Percentiles rank a stretch among this genome's conserved stretches.
These are phyloP conservation scores for Sporothrix brunneoviolacea DNA, from an alignment of 2,329 filamentous ascomycete species.

Conservation along the genomic window DNA sequence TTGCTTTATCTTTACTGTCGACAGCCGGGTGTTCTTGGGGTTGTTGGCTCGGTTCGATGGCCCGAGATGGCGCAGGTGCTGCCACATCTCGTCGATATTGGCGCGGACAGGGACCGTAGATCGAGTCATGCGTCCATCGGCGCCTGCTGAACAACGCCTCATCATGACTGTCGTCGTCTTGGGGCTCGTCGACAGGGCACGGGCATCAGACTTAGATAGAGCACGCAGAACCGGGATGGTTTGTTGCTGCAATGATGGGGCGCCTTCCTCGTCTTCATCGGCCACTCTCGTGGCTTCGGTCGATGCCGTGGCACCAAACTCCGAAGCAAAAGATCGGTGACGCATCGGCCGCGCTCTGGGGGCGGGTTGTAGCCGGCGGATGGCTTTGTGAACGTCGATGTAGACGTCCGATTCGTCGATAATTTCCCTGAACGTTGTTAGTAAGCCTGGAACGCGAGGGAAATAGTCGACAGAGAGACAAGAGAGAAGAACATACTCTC, in stretches of 20 bases:
- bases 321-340: conserved; percentile 26
- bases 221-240: conserved; percentile 30
- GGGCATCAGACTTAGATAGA: conserved; percentile 25
- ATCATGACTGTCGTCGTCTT: conserved; percentile 53
- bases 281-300: conserved; percentile 23
- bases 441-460: background rate
- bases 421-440: conserved; percentile 62
- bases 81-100: conserved; percentile 55
- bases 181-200: conserved; percentile 38
- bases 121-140: conserved; percentile 44
- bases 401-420: conserved; percentile 99
- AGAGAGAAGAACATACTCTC: conserved; percentile 60
- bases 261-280: conserved; percentile 22
- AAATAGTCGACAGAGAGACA: conserved; percentile 17
- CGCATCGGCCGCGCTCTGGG: conserved; percentile 60
- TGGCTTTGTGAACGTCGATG: conserved; percentile 96
- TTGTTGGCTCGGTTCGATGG: conserved; percentile 61
- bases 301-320: conserved; percentile 17
- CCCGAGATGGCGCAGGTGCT: conserved; percentile 58
- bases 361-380: conserved; percentile 78
- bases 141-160: conserved; percentile 48
- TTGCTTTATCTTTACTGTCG: conserved; percentile 60
- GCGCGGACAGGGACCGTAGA: conserved; percentile 50
- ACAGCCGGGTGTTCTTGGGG: conserved; percentile 54
- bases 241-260: conserved; percentile 17